phyloP scores from a whole-genome alignment of 495 filamentous ascomycete genomes.

The Astrocystis sublimbata region DNA sequence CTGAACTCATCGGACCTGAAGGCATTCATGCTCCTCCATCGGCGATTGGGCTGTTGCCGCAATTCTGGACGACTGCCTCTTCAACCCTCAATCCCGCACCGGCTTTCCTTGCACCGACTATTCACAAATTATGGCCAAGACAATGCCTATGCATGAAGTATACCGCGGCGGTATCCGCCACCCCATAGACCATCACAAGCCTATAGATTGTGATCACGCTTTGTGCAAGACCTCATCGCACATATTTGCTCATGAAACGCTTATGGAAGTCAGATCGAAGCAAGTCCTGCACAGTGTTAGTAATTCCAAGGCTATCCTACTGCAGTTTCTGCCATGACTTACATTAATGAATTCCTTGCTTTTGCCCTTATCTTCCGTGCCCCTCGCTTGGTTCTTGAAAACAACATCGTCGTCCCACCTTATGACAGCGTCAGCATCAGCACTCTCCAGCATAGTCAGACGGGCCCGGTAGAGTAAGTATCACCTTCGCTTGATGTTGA shows the following conservation, averaged over 20 bases:
- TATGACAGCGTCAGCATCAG: conserved; percentile 49
- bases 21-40: background rate
- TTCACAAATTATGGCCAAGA: too few relatives aligned
- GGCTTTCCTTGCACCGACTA: too few relatives aligned
- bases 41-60: too few relatives aligned
- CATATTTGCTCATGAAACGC: conserved; percentile 84
- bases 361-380: conserved; percentile 86
- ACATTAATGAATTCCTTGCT: conserved; percentile 97
- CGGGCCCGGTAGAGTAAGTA: background rate
- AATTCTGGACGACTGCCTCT: too few relatives aligned
- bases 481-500: conserved; percentile 67
- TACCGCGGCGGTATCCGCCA: background rate
- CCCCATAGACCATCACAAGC: background rate
- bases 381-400: conserved; percentile 97
- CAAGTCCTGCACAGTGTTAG: conserved; percentile 64
- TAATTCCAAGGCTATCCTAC: conserved; percentile 12
- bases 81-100: too few relatives aligned
- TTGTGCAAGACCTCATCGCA: conserved; percentile 37
- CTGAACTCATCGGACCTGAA: background rate
- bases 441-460: background rate
- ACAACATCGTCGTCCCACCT: conserved; percentile 99
- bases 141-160: too few relatives aligned
- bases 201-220: background rate
- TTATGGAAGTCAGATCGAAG: conserved; percentile 96
- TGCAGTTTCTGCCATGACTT: conserved; percentile 31